Evolutionary conservation across 345 rosid genomes (phyloP).

Genomic region (Boechera stricta): DNA sequence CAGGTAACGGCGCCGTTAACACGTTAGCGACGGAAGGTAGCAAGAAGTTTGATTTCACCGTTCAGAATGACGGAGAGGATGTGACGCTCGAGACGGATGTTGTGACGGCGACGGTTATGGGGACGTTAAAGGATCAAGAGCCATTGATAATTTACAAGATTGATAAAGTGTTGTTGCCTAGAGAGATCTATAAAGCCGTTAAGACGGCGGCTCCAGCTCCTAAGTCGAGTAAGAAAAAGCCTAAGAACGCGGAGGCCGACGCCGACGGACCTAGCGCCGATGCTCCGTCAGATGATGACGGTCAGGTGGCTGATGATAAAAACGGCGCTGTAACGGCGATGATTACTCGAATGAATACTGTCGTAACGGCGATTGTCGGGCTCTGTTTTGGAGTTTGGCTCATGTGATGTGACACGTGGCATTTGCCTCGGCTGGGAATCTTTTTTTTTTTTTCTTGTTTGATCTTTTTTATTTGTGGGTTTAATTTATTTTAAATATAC

Average conservation of each 20-base stretch:
- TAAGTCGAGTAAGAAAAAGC: constrained; percentile 55
- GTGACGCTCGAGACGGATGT: constrained; percentile 74
- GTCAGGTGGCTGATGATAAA: constrained; percentile 56
- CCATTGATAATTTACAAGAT: constrained; percentile 79
- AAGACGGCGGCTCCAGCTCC: constrained; percentile 51
- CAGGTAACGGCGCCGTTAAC: constrained; percentile 79
- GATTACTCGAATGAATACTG: constrained; percentile 42
- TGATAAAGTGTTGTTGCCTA: constrained; percentile 72
- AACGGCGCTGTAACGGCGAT: constrained; percentile 47
- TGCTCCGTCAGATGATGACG: constrained; percentile 63
- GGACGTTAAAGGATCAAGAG: constrained; percentile 73
- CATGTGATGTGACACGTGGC: constrained; percentile 42
- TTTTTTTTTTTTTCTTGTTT: neutral
- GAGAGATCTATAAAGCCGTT: constrained; percentile 72
- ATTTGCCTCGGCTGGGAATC: constrained; percentile 14
- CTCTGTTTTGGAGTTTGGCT: constrained; percentile 52
- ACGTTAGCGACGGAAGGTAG: constrained; percentile 92
- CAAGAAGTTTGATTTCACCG: constrained; percentile 72
- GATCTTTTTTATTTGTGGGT: constrained; percentile 1
- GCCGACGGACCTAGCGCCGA: constrained; percentile 63
- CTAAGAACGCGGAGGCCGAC: constrained; percentile 40
- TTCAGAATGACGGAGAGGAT: constrained; percentile 75
- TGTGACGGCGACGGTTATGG: constrained; percentile 63
- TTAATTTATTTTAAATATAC: constrained; percentile 9
- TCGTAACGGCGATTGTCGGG: constrained; percentile 48